A percentile compares a stretch with the other conserved stretches of the same genome.
Evolutionary conservation across 768 basidiomycete genomes (phyloP).

Genomic region (Hemileccinum impolitum): DNA sequence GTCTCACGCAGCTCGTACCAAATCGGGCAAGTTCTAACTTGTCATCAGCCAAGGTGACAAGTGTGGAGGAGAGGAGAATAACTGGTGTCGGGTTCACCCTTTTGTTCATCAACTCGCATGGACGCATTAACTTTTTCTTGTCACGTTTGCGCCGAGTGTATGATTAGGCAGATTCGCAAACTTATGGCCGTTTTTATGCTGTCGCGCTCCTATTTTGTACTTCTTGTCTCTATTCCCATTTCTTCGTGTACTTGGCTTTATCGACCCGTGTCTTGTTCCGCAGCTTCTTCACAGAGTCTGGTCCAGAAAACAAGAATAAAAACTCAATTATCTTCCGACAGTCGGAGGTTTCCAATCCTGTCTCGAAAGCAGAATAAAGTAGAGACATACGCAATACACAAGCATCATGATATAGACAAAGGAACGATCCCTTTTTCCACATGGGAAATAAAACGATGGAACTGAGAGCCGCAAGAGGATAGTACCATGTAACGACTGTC

Average conservation of each 20-base stretch:
- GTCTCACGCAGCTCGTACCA: slow-evolving; percentile 38
- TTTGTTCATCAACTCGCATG: not conserved
- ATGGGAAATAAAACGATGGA: slow-evolving; percentile 3
- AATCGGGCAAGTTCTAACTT: slow-evolving; percentile 39
- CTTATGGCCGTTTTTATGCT: not conserved
- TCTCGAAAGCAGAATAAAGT: slow-evolving; percentile 28
- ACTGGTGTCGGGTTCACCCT: too few relatives aligned
- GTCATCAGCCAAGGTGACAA: slow-evolving; percentile 43
- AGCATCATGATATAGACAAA: slow-evolving; percentile 27
- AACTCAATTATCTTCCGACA: slow-evolving; percentile 22
- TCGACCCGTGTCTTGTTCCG: not conserved
- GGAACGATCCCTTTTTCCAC: slow-evolving; percentile 14
- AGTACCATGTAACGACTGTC: slow-evolving; percentile 28
- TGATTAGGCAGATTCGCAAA: slow-evolving; percentile 13
- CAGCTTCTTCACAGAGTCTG: too few relatives aligned
- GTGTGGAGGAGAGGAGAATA: not conserved
- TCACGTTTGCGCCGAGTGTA: slow-evolving; percentile 21
- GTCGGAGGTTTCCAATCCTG: slow-evolving; percentile 7
- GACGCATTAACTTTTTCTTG: slow-evolving; percentile 4
- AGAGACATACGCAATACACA: slow-evolving; percentile 30
- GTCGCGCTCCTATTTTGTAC: slow-evolving; percentile 10
- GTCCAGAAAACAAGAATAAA: slow-evolving; percentile 11
- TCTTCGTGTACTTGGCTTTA: not conserved
- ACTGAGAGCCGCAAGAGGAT: slow-evolving; percentile 4
- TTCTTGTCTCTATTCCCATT: not conserved